These are phyloP conservation scores for Phallus indusiatus DNA, from an alignment of 768 basidiomycete genomes.

Conservation along the genomic window DNA sequence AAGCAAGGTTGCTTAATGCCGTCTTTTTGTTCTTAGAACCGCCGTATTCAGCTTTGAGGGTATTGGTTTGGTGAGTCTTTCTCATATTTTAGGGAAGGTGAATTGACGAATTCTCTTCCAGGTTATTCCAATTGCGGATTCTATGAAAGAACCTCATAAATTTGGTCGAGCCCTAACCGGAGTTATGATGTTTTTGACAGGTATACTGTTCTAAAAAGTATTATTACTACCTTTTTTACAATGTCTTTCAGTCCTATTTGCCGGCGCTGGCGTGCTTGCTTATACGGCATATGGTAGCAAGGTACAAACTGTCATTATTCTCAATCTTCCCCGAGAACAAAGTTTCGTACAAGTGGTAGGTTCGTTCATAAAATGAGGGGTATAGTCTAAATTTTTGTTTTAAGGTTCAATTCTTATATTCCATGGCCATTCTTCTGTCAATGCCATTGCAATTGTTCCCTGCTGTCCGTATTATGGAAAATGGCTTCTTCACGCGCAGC, in stretches of 20 bases:
- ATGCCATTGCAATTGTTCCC: constrained; percentile 97
- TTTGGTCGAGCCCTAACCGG: constrained; percentile 83
- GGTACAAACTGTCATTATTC: constrained; percentile 87
- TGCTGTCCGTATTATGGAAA: constrained; percentile 93
- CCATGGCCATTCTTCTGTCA: constrained; percentile 87
- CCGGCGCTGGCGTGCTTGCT: constrained; percentile 76
- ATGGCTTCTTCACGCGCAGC: constrained; percentile 80
- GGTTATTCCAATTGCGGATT: constrained; percentile 93
- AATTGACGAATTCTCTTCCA: constrained; percentile 18
- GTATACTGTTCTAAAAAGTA: constrained; percentile 26
- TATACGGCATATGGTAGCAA: constrained; percentile 84
- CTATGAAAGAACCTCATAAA: constrained; percentile 91
- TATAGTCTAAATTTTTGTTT: background rate
- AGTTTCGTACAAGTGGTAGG: constrained; percentile 82
- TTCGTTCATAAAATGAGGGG: constrained; percentile 16
- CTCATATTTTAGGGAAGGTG: background rate
- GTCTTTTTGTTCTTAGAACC: constrained; percentile 41
- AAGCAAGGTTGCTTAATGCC: no score
- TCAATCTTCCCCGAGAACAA: constrained; percentile 79
- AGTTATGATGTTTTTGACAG: constrained; percentile 80
- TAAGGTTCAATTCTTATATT: constrained; percentile 77
- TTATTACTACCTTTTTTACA: background rate
- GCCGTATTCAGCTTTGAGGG: constrained; percentile 99
- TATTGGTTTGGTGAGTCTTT: constrained; percentile 69
- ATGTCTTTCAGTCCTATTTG: constrained; percentile 59